Evolutionary conservation across 495 filamentous ascomycete genomes (phyloP), one percentile per base, ranked within the genome.

Genomic region (Neurospora africana): DNA sequence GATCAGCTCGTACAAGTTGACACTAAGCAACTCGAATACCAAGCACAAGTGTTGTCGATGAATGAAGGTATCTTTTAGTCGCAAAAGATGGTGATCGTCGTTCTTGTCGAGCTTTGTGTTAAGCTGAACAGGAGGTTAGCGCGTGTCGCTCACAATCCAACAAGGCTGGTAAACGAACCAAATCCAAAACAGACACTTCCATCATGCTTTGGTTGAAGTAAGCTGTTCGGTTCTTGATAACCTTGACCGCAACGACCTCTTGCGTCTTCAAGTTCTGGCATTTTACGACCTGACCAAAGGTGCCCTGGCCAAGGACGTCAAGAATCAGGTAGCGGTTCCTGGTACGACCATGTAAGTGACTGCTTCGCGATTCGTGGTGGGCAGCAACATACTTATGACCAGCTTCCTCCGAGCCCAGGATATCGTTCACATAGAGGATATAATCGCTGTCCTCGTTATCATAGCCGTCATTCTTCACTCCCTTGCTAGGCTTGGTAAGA

Each of bases 201-300:
- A 99, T 99, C 96, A 99, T 99, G 80, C 96, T 99, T 81, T 99
- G 96, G 78, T 99, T 99, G 85, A 99, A 99, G 78, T 99, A 99
- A 21, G 96, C 96, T 0, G 95, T 98, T 80, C 96, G 89, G 80
- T 99, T 99, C 82, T 99, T 99, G 83, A 99, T 95, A 37, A 98
- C 96, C 83, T 99, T 99, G 72, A 99, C 96, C 2, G 96, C 96
- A 35, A 99, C 95, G 40, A 99, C 96, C 81, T 99, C 96, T 79
- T 97, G 93, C 0, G 96, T 98, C 80, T 96, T 97, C 75, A 98
- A 81, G 76, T 98, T 99, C 82, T 99, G 96, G 80, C 96, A 99
- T 83, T 99, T 99, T 68, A 99, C 96, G 17, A 99, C 96, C 80
- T 99, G 96, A n/a, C 96, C 96, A 78, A 99, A 99, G 9, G 96